Conservation (phyloP, 192 early-diverging fungal genomes). For the Linnemannia elongata region DNA sequence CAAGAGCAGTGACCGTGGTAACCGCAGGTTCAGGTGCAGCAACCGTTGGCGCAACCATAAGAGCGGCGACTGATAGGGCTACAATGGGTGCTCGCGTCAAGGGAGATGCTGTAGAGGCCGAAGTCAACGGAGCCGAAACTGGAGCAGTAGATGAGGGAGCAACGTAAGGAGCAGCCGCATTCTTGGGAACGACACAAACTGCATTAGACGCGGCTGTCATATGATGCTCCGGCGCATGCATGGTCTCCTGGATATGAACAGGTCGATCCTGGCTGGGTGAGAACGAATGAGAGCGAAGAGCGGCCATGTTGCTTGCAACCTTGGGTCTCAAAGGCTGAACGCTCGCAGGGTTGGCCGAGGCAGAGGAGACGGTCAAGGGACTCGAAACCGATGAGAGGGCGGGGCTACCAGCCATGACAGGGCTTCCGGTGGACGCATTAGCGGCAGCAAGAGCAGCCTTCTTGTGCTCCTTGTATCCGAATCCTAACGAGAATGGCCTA, state of each 20-base stretch:
- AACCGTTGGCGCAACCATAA: background rate
- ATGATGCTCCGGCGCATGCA: background rate
- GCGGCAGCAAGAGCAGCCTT: constrained; percentile 19
- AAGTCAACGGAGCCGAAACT: background rate
- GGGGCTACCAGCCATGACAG: background rate
- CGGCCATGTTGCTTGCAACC: background rate
- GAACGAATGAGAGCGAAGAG: constrained; percentile 22
- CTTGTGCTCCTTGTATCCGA: constrained; percentile 38
- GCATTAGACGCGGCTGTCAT: background rate
- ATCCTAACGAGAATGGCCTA: constrained; percentile 13
- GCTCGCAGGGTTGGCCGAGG: background rate
- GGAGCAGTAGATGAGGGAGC: background rate
- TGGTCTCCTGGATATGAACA: constrained; percentile 26
- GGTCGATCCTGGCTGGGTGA: constrained; percentile 50
- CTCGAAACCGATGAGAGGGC: background rate
- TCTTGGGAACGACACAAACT: background rate
- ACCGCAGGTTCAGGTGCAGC: background rate
- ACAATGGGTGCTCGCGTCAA: too few species aligned
- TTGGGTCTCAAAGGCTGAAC: background rate
- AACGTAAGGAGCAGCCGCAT: background rate
- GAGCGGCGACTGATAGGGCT: too few species aligned
- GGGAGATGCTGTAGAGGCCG: too few species aligned
- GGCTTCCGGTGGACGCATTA: background rate
- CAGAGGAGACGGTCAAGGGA: background rate
- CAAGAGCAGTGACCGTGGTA: background rate